Evolutionary conservation across 2,329 filamentous ascomycete species (phyloP), one percentile per base, ranked within the genome.

Genomic region (Aspergillus sp.): DNA sequence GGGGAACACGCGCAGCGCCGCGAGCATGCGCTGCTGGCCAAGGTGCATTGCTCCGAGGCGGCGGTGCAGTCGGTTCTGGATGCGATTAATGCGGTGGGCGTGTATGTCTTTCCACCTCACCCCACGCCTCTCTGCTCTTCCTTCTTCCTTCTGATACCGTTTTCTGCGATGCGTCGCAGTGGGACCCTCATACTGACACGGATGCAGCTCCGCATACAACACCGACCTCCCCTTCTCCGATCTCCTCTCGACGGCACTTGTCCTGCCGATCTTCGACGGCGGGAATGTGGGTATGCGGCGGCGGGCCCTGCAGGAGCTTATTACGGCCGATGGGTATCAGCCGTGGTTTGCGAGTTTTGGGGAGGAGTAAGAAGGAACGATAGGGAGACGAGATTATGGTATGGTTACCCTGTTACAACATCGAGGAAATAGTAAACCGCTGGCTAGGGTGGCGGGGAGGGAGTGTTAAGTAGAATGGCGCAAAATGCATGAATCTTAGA

Each of bases 271-370:
- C 25, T 85, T 85, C 59, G 83, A 85, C 61, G 82, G 83, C 0
- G 83, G 84, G 0, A 86, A 86, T 69, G 77, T 85, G 11, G 83
- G 84, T 0, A 79, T 85, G 7, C 72, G 83, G 46, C 77, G 83
- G 55, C 73, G 83, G 30, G 79, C 83, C 60, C 65, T 85, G 59
- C 79, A 84, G 66, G 73, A 75, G 59, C 71, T 83, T 22, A 79
- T 84, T 66, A 70, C 79, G 60, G 66, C 68, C 3, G 74, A 80
- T 0, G 76, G 69, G 2, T 85, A 85, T 67, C 72, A 81, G 65
- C 76, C 83, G 1, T 84, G 82, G 83, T 76, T 30, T 19, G 31
- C 53, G 22, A 57, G 11, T 8, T 61, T 61, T 48, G 56, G 56
- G 3, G 45, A 22, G 30, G 19, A 49, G 34, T 41, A 41, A 28